A percentile compares a stretch with the other conserved stretches of the same genome.
phyloP scores from a whole-genome alignment of 305 asterid genomes.

The Striga hermonthica region DNA sequence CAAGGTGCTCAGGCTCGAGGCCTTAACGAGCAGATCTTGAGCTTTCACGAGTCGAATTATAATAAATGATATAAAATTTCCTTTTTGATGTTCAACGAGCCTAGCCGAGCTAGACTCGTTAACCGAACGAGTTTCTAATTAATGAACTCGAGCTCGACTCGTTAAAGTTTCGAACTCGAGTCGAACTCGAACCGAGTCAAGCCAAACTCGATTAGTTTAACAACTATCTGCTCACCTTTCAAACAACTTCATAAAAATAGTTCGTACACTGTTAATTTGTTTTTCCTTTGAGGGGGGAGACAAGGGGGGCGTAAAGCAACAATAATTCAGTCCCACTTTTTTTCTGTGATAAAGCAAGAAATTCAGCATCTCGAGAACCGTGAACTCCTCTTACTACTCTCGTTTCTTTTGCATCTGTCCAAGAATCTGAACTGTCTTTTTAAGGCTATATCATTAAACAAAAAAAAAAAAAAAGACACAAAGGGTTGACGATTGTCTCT shows the following conservation, averaged over 20 bases:
- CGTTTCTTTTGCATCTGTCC: conserved; percentile 21
- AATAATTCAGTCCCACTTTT: conserved; percentile 29
- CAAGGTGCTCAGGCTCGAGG: too few species aligned
- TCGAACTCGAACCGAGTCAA: too few species aligned
- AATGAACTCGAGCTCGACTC: too few species aligned
- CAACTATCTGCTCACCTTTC: too few species aligned
- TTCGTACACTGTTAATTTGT: neutral
- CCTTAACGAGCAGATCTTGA: too few species aligned
- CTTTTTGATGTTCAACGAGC: too few species aligned
- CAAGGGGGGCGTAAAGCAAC: conserved; percentile 1
- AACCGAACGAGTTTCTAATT: too few species aligned
- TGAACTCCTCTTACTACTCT: conserved; percentile 1
- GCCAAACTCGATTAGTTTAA: too few species aligned
- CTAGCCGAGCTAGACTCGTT: too few species aligned
- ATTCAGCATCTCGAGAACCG: conserved; percentile 27
- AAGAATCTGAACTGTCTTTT: conserved; percentile 35
- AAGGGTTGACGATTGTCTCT: conserved; percentile 41
- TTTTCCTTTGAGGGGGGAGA: neutral
- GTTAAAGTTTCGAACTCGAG: too few species aligned
- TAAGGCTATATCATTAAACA: conserved; percentile 29
- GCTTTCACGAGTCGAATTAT: too few species aligned
- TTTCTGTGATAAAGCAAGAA: conserved; percentile 27
- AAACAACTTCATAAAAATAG: neutral
- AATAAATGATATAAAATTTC: too few species aligned
- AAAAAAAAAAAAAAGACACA: conserved; percentile 18